Percentiles rank a stretch among this genome's conserved stretches.
Conservation (phyloP, 2,329 filamentous ascomycete genomes). For the Colletotrichum sp. region DNA sequence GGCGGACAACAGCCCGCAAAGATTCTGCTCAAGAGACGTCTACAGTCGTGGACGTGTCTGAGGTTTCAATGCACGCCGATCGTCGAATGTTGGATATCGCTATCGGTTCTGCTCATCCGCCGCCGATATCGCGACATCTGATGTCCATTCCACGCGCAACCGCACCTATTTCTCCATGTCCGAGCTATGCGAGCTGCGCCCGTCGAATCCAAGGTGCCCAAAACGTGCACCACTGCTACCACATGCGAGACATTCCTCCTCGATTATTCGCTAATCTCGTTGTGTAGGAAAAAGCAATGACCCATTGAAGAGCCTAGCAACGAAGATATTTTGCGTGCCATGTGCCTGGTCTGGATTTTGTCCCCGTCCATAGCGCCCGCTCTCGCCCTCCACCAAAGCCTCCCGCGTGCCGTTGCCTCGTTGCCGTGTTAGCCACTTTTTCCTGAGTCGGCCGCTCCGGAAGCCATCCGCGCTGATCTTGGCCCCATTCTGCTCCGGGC, state of each 20-base stretch:
- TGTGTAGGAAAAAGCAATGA: neutral
- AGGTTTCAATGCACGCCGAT: conserved; percentile 3
- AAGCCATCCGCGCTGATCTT: conserved; percentile 8
- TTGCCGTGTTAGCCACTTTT: conserved; percentile 10
- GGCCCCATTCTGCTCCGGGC: neutral
- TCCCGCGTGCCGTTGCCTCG: neutral
- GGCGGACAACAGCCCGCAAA: neutral
- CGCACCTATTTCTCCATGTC: neutral
- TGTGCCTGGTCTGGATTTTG: neutral
- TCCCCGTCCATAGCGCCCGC: neutral
- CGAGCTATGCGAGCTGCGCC: neutral
- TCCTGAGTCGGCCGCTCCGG: conserved; percentile 3
- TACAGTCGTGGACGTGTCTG: neutral
- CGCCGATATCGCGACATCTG: conserved; percentile 19
- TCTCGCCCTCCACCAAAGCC: neutral
- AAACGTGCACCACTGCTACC: neutral
- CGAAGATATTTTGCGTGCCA: neutral
- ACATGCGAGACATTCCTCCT: neutral
- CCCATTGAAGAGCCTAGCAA: neutral
- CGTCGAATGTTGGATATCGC: neutral
- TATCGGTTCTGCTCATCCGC: neutral
- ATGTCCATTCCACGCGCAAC: conserved; percentile 12
- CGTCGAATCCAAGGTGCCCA: neutral
- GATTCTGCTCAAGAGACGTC: neutral
- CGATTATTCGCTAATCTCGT: neutral